Conservation (phyloP, 2,329 filamentous ascomycete genomes). For the Scleromitrula shiraiana region DNA sequence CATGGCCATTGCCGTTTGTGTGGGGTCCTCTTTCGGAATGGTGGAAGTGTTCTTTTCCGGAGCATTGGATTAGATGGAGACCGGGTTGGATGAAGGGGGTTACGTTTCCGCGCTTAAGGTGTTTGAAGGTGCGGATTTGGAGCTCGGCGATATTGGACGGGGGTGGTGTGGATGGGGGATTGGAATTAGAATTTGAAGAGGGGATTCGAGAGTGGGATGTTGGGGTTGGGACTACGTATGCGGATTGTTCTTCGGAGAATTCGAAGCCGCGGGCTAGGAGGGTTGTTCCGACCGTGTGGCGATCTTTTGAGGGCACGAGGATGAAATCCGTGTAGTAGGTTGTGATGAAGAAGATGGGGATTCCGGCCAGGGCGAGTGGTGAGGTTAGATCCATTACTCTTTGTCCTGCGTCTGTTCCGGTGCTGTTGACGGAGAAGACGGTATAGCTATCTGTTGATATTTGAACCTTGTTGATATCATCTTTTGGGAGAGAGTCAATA, state of each 20-base stretch:
- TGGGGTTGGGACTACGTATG: conserved; percentile 48
- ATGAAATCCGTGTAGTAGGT: conserved; percentile 98
- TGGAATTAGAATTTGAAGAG: conserved; percentile 37
- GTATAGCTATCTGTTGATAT: conserved; percentile 80
- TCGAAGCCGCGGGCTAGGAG: conserved; percentile 75
- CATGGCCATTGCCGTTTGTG: conserved; percentile 31
- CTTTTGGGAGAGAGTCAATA: conserved; percentile 53
- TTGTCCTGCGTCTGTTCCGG: conserved; percentile 84
- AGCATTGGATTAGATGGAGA: conserved; percentile 74
- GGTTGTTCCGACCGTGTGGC: conserved; percentile 65
- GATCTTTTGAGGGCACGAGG: conserved; percentile 70
- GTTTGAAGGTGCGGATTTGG: conserved; percentile 72
- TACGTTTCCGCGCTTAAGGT: conserved; percentile 72
- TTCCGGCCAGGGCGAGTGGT: conserved; percentile 82
- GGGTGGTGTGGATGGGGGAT: conserved; percentile 60
- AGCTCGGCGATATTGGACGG: conserved; percentile 72
- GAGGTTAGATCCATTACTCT: conserved; percentile 87
- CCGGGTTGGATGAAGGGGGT: conserved; percentile 60
- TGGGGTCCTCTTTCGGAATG: conserved; percentile 28
- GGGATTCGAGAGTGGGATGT: conserved; percentile 28
- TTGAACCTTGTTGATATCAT: conserved; percentile 48
- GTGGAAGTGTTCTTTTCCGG: conserved; percentile 46
- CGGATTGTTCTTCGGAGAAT: conserved; percentile 65
- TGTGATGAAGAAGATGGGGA: conserved; percentile 97
- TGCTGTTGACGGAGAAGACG: conserved; percentile 81